Conservation (phyloP, 441 rosid genomes). For the Populus trichocarpa region DNA sequence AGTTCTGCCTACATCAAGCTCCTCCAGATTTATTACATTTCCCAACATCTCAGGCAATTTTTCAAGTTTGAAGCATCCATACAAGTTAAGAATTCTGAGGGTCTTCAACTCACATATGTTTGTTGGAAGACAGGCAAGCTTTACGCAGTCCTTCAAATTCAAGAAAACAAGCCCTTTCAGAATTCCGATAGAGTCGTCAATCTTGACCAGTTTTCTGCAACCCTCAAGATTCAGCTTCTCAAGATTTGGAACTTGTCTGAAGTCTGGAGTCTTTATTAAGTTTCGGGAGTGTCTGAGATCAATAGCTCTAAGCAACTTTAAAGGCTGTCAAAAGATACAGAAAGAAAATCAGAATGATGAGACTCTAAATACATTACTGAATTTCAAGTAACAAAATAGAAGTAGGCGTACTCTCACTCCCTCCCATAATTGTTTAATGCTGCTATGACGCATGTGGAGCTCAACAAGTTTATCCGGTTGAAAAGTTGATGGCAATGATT, state of each 20-base stretch:
- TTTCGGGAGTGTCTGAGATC: constrained; percentile 18
- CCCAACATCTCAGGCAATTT: constrained; percentile 7
- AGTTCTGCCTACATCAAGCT: constrained; percentile 10
- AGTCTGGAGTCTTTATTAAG: constrained; percentile 4
- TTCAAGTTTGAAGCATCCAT: constrained; percentile 18
- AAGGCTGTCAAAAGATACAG: constrained; percentile 12
- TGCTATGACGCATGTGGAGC: constrained; percentile 19
- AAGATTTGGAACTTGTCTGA: constrained; percentile 10
- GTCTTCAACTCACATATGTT: constrained; percentile 8
- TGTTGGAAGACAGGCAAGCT: constrained; percentile 15
- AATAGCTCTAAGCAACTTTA: constrained; percentile 19
- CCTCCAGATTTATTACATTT: constrained; percentile 11
- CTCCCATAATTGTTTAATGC: constrained; percentile 17
- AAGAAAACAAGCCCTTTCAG: not conserved
- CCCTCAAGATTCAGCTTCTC: constrained; percentile 15
- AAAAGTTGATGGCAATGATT: constrained; percentile 19
- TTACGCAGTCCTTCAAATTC: constrained; percentile 10
- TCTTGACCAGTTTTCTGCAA: constrained; percentile 12
- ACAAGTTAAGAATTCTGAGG: constrained; percentile 14
- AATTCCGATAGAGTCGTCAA: constrained; percentile 3
- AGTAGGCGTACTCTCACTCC: constrained; percentile 4
- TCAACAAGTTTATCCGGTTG: constrained; percentile 17
- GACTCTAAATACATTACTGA: not conserved
- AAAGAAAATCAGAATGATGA: constrained; percentile 4
- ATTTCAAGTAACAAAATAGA: not conserved